Percentiles rank a stretch among this genome's conserved stretches.
Conservation (phyloP, 371 early-diverging fungal genomes). For the Mucor mucedo region DNA sequence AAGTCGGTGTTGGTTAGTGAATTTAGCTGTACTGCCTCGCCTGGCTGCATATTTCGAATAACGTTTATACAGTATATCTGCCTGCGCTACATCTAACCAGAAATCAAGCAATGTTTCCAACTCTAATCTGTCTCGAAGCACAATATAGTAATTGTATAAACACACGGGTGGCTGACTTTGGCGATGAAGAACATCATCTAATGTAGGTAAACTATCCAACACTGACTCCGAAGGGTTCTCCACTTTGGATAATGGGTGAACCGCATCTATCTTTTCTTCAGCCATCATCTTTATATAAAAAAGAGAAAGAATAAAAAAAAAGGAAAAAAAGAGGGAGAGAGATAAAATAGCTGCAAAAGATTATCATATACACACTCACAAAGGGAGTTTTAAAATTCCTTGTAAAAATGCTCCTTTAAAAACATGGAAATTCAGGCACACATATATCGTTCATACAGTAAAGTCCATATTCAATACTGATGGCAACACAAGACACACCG, state of each 20-base stretch:
- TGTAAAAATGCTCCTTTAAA: too few relatives aligned
- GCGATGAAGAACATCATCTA: slow-evolving; percentile 63
- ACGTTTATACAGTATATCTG: slow-evolving; percentile 56
- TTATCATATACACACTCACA: too few relatives aligned
- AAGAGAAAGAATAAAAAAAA: slow-evolving; percentile 6
- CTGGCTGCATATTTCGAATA: slow-evolving; percentile 38
- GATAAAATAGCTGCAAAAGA: too few relatives aligned
- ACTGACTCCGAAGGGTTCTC: not conserved
- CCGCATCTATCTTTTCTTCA: slow-evolving; percentile 4
- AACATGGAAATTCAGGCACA: too few relatives aligned
- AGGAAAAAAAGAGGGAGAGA: not conserved
- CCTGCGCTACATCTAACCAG: slow-evolving; percentile 71
- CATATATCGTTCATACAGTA: too few relatives aligned
- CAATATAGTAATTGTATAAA: slow-evolving; percentile 70
- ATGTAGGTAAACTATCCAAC: slow-evolving; percentile 46
- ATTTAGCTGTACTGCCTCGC: not conserved
- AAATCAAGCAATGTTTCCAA: slow-evolving; percentile 65
- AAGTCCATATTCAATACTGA: too few relatives aligned
- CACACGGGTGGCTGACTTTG: slow-evolving; percentile 71
- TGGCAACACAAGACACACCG: too few relatives aligned
- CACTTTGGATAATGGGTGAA: slow-evolving; percentile 13
- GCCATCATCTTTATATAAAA: not conserved
- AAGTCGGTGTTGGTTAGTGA: not conserved
- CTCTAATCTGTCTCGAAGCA: slow-evolving; percentile 60
- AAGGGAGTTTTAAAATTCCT: too few relatives aligned